phyloP scores from a whole-genome alignment of 179 eudicot species.

The Monotropa hypopitys region DNA sequence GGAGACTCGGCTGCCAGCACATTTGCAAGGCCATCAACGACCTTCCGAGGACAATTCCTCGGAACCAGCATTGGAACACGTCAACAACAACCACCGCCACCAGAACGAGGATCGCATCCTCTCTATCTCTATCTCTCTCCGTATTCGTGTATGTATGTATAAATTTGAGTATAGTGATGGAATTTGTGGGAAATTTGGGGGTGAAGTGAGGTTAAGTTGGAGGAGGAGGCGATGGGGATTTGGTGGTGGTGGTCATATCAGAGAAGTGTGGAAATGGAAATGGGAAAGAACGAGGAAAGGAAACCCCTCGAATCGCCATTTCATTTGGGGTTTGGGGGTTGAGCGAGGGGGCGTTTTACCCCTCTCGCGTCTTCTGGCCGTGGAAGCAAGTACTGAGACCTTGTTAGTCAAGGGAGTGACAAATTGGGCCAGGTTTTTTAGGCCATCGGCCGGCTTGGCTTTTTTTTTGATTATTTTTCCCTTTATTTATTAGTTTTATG shows the following conservation, averaged over 20 bases:
- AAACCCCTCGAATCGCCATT: background rate
- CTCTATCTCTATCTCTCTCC: background rate
- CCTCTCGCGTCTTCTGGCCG: background rate
- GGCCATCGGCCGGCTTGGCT: too few relatives aligned
- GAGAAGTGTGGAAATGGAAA: too few relatives aligned
- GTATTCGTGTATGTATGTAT: background rate
- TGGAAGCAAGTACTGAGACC: too few relatives aligned
- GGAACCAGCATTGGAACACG: slow-evolving; percentile 16
- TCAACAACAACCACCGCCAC: slow-evolving; percentile 14
- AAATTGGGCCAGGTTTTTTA: too few relatives aligned
- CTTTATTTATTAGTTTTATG: background rate
- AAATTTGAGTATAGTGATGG: background rate
- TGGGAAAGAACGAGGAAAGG: background rate
- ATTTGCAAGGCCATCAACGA: slow-evolving; percentile 62
- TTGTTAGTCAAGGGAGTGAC: too few relatives aligned
- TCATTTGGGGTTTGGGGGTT: background rate
- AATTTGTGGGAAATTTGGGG: background rate
- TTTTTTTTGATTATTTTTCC: too few relatives aligned
- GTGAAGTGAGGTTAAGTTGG: background rate
- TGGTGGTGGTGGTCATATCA: background rate
- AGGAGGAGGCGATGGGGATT: background rate
- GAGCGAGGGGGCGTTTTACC: background rate
- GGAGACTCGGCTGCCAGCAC: slow-evolving; percentile 58
- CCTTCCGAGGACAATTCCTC: slow-evolving; percentile 7
- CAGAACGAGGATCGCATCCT: slow-evolving; percentile 24